Base-by-base conservation (phyloP, 2,329 filamentous ascomycete genomes). In the Nemania sp. region DNA sequence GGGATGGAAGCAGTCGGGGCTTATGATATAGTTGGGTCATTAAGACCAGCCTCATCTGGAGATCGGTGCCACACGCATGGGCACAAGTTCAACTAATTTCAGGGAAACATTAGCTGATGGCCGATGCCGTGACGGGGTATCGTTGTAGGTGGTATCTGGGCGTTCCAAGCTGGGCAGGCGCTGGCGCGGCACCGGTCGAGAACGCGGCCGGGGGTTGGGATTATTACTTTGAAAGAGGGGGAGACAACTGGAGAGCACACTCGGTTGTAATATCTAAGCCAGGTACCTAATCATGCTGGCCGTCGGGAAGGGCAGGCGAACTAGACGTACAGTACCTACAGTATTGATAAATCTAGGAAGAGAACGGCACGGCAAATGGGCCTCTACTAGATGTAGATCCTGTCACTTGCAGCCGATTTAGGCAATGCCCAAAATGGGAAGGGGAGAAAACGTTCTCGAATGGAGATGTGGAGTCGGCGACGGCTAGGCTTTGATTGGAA, bases 401-500 rank as follows among this genome's bases (percentile, higher is more conserved):
- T 69, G 65, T 69, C 63, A 72, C 71, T 70, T 69, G 68, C 67
- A 67, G 66, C 74, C 71, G 67, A 69, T 74, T 75, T 72, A 75
- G 75, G 73, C 72, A 76, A 76, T 74, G 71, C 73, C 72, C 72
- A 75, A 73, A 73, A 74, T 69, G 74, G 72, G 73, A 76, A 60
- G 56, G 62, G 53, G 48, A 50, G 58, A 71, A 69, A 72, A 72
- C 70, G 71, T 70, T 71, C 62, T 67, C 60, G 66, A 68, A 65
- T 63, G 57, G 63, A 65, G 57, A 70, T 74, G 78, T 80, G 77
- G 78, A 79, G 79, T 73, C 75, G 71, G 68, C 68, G 62, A 72
- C 76, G 75, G 71, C 69, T 66, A 65, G 63, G 65, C 65, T 62
- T 70, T 69, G 76, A 77, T 78, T 77, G 69, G 71, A 73, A 74